Evolutionary conservation across 1,284 basidiomycete species (phyloP).

Genomic region (Puccinia coronata): DNA sequence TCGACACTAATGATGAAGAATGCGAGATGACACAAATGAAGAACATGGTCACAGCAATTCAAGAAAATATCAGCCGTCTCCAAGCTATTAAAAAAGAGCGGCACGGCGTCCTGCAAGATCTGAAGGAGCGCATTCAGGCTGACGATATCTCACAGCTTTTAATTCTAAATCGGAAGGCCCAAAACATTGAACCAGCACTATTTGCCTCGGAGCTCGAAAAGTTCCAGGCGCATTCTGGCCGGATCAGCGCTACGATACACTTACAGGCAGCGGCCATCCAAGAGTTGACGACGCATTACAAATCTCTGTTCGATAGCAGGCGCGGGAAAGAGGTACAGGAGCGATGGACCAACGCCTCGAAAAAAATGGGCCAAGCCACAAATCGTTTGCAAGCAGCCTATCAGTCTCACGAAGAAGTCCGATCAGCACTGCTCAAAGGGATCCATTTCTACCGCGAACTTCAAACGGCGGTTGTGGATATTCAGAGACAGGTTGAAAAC

Average conservation of each 20-base stretch:
- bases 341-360: conserved; percentile 77
- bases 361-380: conserved; percentile 72
- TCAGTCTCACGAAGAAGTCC: conserved; percentile 81
- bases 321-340: conserved; percentile 71
- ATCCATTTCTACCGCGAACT: conserved; percentile 33
- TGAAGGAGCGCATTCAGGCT: conserved; percentile 93
- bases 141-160: conserved; percentile 96
- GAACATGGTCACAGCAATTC: conserved; percentile 72
- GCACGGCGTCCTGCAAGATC: conserved; percentile 80
- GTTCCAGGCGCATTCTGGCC: conserved; percentile 84
- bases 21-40: conserved; percentile 70
- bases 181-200: conserved; percentile 77
- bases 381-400: conserved; percentile 72
- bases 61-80: conserved; percentile 72
- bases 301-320: conserved; percentile 73
- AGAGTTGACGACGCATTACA: conserved; percentile 51
- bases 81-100: conserved; percentile 82
- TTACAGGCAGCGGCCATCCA: conserved; percentile 71
- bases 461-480: conserved; percentile 45
- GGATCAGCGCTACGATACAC: conserved; percentile 72
- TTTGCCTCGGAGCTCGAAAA: conserved; percentile 94
- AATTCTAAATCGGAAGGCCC: conserved; percentile 77
- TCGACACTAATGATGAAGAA: conserved; percentile 65
- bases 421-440: conserved; percentile 76
- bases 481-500: conserved; percentile 73